Conservation (phyloP, 1,284 basidiomycete genomes). For the Erythrobasidium hasegawianum region DNA sequence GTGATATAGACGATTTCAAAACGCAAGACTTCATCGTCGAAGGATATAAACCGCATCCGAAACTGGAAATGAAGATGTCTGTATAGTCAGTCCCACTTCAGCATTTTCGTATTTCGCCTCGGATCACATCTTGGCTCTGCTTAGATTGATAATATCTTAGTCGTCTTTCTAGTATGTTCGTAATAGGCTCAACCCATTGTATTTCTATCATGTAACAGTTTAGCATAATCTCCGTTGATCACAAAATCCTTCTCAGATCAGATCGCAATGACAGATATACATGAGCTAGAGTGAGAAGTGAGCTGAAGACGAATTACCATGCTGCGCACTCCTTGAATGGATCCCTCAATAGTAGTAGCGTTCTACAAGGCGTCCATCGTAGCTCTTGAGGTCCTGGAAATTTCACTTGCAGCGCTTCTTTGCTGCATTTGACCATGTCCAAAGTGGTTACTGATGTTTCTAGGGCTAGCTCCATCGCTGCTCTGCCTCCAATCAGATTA, state of each 20-base stretch:
- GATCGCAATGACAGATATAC: no score
- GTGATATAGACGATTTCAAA: slow-evolving; percentile 72
- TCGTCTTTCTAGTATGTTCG: no score
- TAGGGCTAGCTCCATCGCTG: not conserved
- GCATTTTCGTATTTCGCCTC: no score
- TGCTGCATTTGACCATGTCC: not conserved
- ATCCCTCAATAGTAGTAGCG: not conserved
- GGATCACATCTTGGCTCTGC: no score
- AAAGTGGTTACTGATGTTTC: not conserved
- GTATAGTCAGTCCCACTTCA: slow-evolving; percentile 58
- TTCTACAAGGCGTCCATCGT: not conserved
- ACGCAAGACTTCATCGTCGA: slow-evolving; percentile 78
- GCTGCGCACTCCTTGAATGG: not conserved
- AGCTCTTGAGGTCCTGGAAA: not conserved
- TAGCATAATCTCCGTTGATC: no score
- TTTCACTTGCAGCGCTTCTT: not conserved
- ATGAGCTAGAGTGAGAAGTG: no score
- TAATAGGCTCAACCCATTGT: no score
- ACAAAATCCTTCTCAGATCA: no score
- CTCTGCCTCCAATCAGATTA: not conserved
- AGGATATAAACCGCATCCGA: slow-evolving; percentile 78
- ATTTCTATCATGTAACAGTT: no score
- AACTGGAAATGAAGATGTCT: slow-evolving; percentile 97
- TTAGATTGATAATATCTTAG: no score
- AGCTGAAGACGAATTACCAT: no score